These are phyloP conservation scores for Ophiostoma sp. DNA, from an alignment of 2,329 filamentous ascomycete genomes.

Conservation along the genomic window DNA sequence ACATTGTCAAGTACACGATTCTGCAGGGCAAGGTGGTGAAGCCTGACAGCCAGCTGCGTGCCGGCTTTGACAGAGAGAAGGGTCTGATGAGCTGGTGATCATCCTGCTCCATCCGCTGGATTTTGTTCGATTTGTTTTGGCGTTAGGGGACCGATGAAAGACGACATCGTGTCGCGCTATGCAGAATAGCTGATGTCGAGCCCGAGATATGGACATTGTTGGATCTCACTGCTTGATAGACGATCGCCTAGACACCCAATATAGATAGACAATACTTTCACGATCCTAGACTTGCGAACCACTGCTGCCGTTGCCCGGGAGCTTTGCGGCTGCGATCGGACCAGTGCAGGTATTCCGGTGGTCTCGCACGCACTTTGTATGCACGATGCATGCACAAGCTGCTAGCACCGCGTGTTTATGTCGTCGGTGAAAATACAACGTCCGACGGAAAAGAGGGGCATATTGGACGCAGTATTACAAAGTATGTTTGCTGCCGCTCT, in stretches of 20 bases:
- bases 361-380: not conserved
- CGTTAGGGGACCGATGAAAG: not conserved
- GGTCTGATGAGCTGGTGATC: constrained; percentile 79
- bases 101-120: not conserved
- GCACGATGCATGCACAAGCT: not conserved
- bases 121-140: not conserved
- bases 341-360: not conserved
- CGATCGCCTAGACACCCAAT: too few relatives aligned
- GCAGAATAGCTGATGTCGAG: too few relatives aligned
- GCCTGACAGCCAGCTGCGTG: constrained; percentile 75
- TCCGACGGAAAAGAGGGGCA: not conserved
- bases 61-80: constrained; percentile 79
- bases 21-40: constrained; percentile 92
- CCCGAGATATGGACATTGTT: too few relatives aligned
- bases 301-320: not conserved
- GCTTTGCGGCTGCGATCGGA: not conserved
- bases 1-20: constrained; percentile 81
- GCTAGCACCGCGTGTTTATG: not conserved
- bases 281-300: too few relatives aligned
- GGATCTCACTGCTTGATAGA: too few relatives aligned
- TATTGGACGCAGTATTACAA: not conserved
- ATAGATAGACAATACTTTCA: too few relatives aligned
- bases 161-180: not conserved
- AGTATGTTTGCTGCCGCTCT: not conserved
- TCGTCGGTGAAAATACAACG: not conserved